Base-by-base conservation (phyloP, 257 asterid genomes). In the Nicotiana tomentosiformis region DNA sequence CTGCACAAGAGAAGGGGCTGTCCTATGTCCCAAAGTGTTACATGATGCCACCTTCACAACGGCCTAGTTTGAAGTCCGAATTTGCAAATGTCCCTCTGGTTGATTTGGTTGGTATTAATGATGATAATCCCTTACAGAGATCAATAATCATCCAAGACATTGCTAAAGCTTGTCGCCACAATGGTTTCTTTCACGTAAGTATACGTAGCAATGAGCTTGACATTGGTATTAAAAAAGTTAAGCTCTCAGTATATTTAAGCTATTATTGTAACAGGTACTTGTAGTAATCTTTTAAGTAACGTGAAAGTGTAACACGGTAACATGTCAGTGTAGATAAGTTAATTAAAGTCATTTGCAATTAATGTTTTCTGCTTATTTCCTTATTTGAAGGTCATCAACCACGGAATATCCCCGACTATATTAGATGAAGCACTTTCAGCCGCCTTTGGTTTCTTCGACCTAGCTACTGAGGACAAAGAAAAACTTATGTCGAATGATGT, bases 121-220 rank as follows among this genome's bases (percentile, higher is more conserved):
- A 64, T 11, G 17, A 64, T 53, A 5, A 85, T 77, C 84, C 87
- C 18, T 2, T 64, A 17, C 79, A 37, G 5, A 81, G 91, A 33
- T 17, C 79, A 2, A 4, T 29, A 16, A 56, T 89, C 23, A 53
- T 87, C 4, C 23, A 87, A 2, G 84, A 89, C 2, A 83, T 90
- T 11, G 85, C 84, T 3, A 61, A 68, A 9, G 93, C 90, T 53
- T 90, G 93, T 65, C 66, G 78, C 6, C 29, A 3, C 29, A 37
- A 35, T 33, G 92, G 95, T 43, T 86, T 89, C 86, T 91, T 91
- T 68, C 92, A 90, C 57, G 95, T 91, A 84, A 85, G 87, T 83
- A 39, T 32, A 32, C 35, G 16, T 49, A 2, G 56, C 12, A 8
- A 49, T 2, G 2, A 7, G 4, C 7, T 10, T 2, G 26, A 61